Base-by-base conservation (phyloP, 352 stramenopile genomes). In the Elongisporangium undulatum region DNA sequence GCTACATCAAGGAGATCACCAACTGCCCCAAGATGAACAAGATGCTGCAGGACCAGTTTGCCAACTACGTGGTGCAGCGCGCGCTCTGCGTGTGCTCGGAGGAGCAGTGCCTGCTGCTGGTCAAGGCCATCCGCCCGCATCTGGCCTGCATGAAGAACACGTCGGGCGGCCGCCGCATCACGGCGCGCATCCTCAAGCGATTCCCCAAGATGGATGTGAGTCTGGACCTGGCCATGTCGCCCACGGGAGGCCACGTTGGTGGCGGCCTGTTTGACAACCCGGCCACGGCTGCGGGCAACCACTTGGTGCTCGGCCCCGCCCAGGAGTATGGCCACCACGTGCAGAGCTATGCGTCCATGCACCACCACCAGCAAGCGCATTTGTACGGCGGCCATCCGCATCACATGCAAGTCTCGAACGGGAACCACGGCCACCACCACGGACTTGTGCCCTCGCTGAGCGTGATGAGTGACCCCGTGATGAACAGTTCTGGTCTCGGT, bases 31-130 rank as follows among this genome's bases (percentile, higher is more conserved):
- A 91, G 57, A 94, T 98, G 67, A 79, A 95, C 61, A 95, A 97
- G 72, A 87, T 98, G 66, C 90, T 98, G 68, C 96, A 98, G 77
- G 96, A 99, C 71, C 96, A 98, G 62, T 99, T 98, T 68, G 97
- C 95, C 6, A 99, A 99, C 78, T 99, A 99, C 69, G 97, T 99
- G 17, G 95, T 99, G 6, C 97, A 99, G 75, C 86, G 97, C 39
- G 95, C 96, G 20, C 63, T 99, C 41, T 96, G 94, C 24, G 94
- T 99, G 19, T 97, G 92, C 16, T 95, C 90, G 15, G 94, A 98
- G 57, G 82, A 95, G 51, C 94, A 98, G 75, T 97, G 94, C 45
- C 69, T 98, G 48, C 76, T 87, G 57, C 76, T 99, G 4, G 94
- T 99, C 1, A 90, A 98, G 57, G 92, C 95, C 12, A 98, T 99